Evolutionary conservation across 2,329 filamentous ascomycete species (phyloP), one percentile per base, ranked within the genome.

Genomic region (Cryphonectria naterciae): DNA sequence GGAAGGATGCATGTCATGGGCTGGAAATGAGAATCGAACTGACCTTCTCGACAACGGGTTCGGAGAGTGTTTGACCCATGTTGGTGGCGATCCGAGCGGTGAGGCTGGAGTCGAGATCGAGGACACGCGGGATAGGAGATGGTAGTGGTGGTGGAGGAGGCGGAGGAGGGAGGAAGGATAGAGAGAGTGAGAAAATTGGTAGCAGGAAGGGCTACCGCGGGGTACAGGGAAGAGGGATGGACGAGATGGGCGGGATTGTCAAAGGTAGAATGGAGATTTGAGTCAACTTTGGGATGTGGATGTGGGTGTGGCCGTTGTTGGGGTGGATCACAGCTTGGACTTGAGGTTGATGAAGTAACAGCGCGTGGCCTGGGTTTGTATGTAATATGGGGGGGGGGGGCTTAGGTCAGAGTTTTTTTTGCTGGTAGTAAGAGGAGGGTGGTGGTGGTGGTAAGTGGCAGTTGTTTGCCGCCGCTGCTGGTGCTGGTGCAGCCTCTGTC

Each of bases 21-120:
- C 54, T 52, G 49, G 52, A 39, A 32, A 72, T n/a, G 69, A 65
- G 72, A 25, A 8, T 19, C 43, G 22, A 73, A 83, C 89, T 81
- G 88, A 99, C 96, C 95, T 99, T 99, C 82, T 98, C 96, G 83
- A 97, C 93, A 80, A 99, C 95, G 79, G 96, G 96, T 88, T 99
- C 96, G 79, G 95, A 98, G 81, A 99, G 91, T 83, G 96, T 99
- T 88, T 99, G 96, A 89, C 96, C 96, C 96, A 99, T 99, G 46
- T 49, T 49, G 84, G 81, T 49, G 84, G 81, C 82, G 69, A 10
- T 25, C 22, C 37, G 13, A 19, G 19, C 37, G 58, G 46, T 63
- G 56, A 49, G 71, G 56, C 46, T 37, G 39, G 28, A 32, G 54
- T 19, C 13, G 54, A 32, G 54, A 22, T 8, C 28, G 49, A 49